These are phyloP conservation scores for Cornus kousa DNA, from an alignment of 148 eudicot genomes.

Conservation along the genomic window DNA sequence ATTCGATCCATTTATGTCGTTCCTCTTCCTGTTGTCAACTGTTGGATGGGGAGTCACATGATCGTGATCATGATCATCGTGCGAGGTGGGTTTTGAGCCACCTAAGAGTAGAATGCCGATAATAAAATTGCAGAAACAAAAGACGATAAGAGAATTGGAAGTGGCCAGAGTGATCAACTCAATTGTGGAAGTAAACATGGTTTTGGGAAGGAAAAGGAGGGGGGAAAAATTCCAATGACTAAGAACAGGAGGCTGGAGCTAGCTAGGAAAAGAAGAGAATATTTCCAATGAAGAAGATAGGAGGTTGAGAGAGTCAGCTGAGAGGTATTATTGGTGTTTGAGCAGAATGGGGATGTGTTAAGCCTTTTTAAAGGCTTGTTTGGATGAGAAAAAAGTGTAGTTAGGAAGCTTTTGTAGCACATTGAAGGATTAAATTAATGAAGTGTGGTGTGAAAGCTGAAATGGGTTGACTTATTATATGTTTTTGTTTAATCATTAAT, in stretches of 20 bases:
- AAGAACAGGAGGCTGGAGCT: not conserved
- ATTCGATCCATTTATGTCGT: too few relatives aligned
- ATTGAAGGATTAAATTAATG: not conserved
- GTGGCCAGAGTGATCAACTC: constrained; percentile 34
- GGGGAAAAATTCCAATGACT: not conserved
- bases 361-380: not conserved
- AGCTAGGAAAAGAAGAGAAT: too few relatives aligned
- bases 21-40: too few relatives aligned
- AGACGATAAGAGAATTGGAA: constrained; percentile 31
- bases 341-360: not conserved
- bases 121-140: constrained; percentile 51
- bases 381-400: not conserved
- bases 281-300: too few relatives aligned
- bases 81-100: constrained; percentile 8
- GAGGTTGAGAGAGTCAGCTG: too few relatives aligned
- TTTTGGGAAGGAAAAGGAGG: not conserved
- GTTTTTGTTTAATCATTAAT: not conserved
- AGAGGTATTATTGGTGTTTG: not conserved
- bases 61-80: not conserved
- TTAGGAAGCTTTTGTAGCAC: not conserved
- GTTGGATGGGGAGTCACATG: too few relatives aligned
- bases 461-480: not conserved
- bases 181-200: constrained; percentile 28
- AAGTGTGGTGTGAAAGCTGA: not conserved
- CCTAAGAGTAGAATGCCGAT: constrained; percentile 41